Evolutionary conservation across 140 eudicot genomes (phyloP).

Genomic region (Ambrosia hybrid): DNA sequence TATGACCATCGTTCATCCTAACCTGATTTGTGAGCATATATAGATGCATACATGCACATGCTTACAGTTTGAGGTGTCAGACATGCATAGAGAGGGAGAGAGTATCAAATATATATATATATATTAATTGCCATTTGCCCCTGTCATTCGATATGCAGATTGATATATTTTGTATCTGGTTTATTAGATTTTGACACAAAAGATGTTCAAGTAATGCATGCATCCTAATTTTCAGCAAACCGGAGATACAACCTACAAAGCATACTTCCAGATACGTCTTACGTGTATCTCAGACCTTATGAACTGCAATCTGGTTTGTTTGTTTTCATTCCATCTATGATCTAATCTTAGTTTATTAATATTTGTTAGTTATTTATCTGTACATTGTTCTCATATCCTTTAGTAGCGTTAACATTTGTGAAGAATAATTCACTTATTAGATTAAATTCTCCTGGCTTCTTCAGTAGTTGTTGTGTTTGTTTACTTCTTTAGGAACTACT

Average conservation of each 20-base stretch:
- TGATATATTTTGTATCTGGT: not conserved
- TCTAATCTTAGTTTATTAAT: not conserved
- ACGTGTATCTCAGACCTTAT: slow-evolving; percentile 7
- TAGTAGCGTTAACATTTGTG: not conserved
- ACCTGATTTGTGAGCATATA: slow-evolving; percentile 3
- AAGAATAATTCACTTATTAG: not conserved
- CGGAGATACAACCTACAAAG: not conserved
- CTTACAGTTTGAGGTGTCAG: not conserved
- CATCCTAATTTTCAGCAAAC: not conserved
- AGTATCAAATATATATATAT: not conserved
- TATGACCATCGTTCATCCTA: not conserved
- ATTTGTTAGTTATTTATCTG: not conserved
- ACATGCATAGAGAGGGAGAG: not conserved
- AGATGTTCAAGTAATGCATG: no score
- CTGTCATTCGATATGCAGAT: not conserved
- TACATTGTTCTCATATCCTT: slow-evolving; percentile 5
- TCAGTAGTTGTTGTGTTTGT: no score
- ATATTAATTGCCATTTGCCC: not conserved
- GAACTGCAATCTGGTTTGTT: slow-evolving; percentile 13
- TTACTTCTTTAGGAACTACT: no score
- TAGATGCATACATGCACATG: not conserved
- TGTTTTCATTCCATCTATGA: not conserved
- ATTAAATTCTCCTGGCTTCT: no score
- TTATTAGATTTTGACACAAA: no score
- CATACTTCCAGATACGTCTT: not conserved